Conservation (phyloP, 2,329 filamentous ascomycete species). For the Biscogniauxia mediterranea region DNA sequence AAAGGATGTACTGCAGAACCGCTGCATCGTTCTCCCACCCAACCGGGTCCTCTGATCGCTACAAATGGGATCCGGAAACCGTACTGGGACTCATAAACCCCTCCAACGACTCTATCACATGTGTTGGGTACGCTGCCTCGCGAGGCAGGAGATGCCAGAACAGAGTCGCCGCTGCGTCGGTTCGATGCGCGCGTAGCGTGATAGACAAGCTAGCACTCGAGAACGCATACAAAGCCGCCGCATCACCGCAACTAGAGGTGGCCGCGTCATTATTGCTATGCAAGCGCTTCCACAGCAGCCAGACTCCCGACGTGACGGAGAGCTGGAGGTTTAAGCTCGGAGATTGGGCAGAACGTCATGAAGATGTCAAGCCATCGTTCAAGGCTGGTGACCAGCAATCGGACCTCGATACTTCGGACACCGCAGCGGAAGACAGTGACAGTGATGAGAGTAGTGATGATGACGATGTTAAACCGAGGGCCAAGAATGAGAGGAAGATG, state of each 20-base stretch:
- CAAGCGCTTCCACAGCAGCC: conserved; percentile 4
- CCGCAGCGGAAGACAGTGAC: not conserved
- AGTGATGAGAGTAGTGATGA: not conserved
- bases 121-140: conserved; percentile 8
- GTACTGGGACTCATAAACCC: conserved; percentile 14
- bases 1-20: conserved; percentile 6
- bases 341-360: not conserved
- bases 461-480: conserved; percentile 1
- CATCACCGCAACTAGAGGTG: conserved; percentile 9
- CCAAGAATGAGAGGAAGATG: not conserved
- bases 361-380: not conserved
- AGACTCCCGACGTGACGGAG: not conserved
- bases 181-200: not conserved
- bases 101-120: conserved; percentile 1
- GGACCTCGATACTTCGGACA: not conserved
- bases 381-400: not conserved
- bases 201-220: conserved; percentile 6
- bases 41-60: not conserved
- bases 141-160: conserved; percentile 10
- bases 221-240: conserved; percentile 5
- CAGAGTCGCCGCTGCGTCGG: not conserved
- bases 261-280: conserved; percentile 12
- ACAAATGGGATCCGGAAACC: conserved; percentile 20
- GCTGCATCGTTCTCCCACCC: not conserved
- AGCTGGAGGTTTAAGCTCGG: conserved; percentile 12